Evolutionary conservation across 179 eudicot genomes (phyloP).

Genomic region (Carnegiea gigantea): DNA sequence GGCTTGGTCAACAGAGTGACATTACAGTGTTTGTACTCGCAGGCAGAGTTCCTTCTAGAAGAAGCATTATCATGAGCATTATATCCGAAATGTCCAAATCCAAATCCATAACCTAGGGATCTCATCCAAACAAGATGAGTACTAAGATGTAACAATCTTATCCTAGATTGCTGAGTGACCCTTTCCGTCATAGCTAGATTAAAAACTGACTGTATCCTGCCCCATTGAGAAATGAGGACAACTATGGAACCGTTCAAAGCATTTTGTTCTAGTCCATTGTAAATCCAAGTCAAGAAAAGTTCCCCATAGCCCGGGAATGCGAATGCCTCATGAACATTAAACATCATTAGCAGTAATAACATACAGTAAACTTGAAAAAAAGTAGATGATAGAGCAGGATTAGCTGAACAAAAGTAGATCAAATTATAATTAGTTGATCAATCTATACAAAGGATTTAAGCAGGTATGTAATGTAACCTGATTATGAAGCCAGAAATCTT

Average conservation of each 20-base stretch:
- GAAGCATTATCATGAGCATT: not conserved
- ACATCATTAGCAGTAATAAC: not conserved
- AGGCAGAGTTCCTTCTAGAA: not conserved
- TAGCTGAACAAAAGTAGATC: not conserved
- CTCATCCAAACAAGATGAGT: not conserved
- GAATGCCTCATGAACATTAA: not conserved
- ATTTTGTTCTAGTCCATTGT: too few species aligned
- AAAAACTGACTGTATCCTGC: too few species aligned
- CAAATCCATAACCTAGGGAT: not conserved
- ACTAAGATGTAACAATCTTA: not conserved
- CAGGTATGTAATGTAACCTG: slow-evolving; percentile 8
- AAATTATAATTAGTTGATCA: not conserved
- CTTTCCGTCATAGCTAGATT: too few species aligned
- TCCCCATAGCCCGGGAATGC: not conserved
- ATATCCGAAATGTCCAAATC: not conserved
- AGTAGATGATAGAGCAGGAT: not conserved
- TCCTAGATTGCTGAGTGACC: not conserved
- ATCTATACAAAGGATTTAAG: slow-evolving; percentile 3
- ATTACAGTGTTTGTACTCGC: not conserved
- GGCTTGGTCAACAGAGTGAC: slow-evolving; percentile 15
- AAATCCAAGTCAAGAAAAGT: not conserved
- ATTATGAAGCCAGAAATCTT: slow-evolving; percentile 23
- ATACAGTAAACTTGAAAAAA: not conserved
- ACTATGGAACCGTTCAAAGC: not conserved
- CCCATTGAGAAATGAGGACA: too few species aligned